Evolutionary conservation across 2,329 filamentous ascomycete genomes (phyloP).

Genomic region (Colletotrichum zoysiae): DNA sequence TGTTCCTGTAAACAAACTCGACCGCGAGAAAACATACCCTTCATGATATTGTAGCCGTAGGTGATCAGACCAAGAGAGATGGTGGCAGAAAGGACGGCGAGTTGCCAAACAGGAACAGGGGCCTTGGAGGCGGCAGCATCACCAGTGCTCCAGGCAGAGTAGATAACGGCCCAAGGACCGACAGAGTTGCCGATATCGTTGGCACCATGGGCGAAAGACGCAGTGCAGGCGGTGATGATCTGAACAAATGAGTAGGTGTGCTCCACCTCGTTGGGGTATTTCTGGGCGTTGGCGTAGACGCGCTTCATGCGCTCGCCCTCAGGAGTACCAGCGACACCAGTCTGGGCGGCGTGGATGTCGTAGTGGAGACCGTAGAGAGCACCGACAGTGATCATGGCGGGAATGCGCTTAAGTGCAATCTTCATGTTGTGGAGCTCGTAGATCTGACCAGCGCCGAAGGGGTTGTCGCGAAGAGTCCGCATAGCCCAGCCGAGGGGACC

Average conservation of each 20-base stretch:
- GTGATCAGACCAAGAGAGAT: constrained; percentile 78
- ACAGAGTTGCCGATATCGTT: constrained; percentile 82
- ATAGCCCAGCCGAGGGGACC: constrained; percentile 87
- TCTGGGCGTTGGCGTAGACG: constrained; percentile 73
- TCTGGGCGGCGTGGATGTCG: constrained; percentile 83
- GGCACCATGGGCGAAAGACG: constrained; percentile 81
- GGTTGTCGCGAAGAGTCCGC: constrained; percentile 80
- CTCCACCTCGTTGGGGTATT: constrained; percentile 79
- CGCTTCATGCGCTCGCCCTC: constrained; percentile 79
- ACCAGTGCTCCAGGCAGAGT: constrained; percentile 75
- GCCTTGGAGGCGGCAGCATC: constrained; percentile 71
- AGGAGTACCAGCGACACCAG: constrained; percentile 77
- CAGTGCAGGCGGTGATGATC: constrained; percentile 76
- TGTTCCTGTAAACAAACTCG: constrained; percentile 14
- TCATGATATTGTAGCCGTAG: constrained; percentile 89
- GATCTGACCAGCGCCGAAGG: constrained; percentile 77
- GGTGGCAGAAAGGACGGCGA: constrained; percentile 74
- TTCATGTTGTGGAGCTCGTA: constrained; percentile 81
- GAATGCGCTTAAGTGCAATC: constrained; percentile 73
- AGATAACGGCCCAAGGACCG: constrained; percentile 78
- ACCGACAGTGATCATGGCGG: constrained; percentile 73
- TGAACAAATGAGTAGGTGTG: constrained; percentile 77
- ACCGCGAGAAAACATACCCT: constrained; percentile 61
- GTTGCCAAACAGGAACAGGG: constrained; percentile 79
- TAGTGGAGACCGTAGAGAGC: constrained; percentile 82